These are phyloP conservation scores for Ilex aquifolium DNA, from an alignment of 257 asterid species.

Conservation along the genomic window DNA sequence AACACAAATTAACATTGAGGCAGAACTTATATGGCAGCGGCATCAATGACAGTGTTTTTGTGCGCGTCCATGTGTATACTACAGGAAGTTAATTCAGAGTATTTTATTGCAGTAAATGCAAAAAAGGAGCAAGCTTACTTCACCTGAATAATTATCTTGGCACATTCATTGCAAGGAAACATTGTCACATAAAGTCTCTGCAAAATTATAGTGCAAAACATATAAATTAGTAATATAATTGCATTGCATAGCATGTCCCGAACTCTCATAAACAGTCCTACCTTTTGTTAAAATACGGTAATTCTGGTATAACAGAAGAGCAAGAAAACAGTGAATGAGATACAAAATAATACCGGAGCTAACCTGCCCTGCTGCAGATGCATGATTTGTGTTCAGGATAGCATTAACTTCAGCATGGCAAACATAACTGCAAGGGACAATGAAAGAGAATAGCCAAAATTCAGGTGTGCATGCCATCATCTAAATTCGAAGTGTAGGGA, in stretches of 20 bases:
- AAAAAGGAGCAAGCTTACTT: background rate
- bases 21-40: too few relatives aligned
- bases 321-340: background rate
- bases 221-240: background rate
- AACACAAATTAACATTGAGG: too few relatives aligned
- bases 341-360: constrained; percentile 15
- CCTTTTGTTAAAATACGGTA: background rate
- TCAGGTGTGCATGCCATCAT: background rate
- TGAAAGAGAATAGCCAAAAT: background rate
- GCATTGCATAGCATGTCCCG: too few relatives aligned
- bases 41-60: too few relatives aligned
- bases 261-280: too few relatives aligned
- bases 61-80: too few relatives aligned
- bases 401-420: constrained; percentile 99
- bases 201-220: constrained; percentile 11
- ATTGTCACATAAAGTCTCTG: constrained; percentile 93
- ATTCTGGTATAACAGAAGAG: background rate
- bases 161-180: constrained; percentile 97
- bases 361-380: constrained; percentile 96
- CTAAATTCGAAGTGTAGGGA: too few relatives aligned
- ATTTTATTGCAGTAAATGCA: too few relatives aligned
- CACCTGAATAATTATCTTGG: constrained; percentile 91
- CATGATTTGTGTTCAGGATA: constrained; percentile 84
- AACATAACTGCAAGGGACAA: constrained; percentile 53
- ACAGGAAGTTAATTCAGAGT: too few relatives aligned